Evolutionary conservation across 129 eudicot genomes (phyloP).

Genomic region (Ambrosia trifida): DNA sequence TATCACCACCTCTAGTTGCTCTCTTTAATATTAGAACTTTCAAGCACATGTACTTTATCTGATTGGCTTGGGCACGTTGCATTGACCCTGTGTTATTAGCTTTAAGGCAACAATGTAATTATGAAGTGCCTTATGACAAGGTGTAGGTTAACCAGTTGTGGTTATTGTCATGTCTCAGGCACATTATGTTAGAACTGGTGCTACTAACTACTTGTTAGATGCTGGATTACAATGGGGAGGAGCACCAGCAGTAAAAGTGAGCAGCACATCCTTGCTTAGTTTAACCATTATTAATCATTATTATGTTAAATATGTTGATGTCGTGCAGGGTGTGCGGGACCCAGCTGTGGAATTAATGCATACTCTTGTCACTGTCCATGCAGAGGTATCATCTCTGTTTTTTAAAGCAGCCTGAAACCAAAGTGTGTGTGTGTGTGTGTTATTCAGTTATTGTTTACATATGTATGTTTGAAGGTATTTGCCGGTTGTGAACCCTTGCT

Average conservation of each 20-base stretch:
- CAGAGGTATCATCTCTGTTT: constrained; percentile 57
- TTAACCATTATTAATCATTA: neutral
- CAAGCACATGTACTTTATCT: too few relatives aligned
- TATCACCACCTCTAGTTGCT: neutral
- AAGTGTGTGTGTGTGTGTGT: too few relatives aligned
- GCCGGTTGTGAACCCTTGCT: constrained; percentile 86
- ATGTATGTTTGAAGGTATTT: constrained; percentile 55
- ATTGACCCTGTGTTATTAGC: too few relatives aligned
- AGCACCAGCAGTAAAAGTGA: constrained; percentile 85
- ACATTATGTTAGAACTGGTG: constrained; percentile 67
- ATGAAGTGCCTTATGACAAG: neutral
- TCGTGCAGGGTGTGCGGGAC: constrained; percentile 82
- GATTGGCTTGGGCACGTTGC: neutral
- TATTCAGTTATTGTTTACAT: neutral
- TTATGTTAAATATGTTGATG: constrained; percentile 12
- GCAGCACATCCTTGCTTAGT: constrained; percentile 19
- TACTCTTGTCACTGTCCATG: constrained; percentile 80
- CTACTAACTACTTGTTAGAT: constrained; percentile 75
- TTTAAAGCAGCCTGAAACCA: neutral
- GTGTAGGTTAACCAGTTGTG: neutral
- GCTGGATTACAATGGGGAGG: constrained; percentile 96
- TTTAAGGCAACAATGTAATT: neutral
- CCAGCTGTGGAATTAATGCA: constrained; percentile 85
- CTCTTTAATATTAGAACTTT: too few relatives aligned
- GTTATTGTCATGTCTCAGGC: constrained; percentile 45